phyloP scores from a whole-genome alignment of 2,329 filamentous ascomycete genomes.

The Aquanectria penicillioides region DNA sequence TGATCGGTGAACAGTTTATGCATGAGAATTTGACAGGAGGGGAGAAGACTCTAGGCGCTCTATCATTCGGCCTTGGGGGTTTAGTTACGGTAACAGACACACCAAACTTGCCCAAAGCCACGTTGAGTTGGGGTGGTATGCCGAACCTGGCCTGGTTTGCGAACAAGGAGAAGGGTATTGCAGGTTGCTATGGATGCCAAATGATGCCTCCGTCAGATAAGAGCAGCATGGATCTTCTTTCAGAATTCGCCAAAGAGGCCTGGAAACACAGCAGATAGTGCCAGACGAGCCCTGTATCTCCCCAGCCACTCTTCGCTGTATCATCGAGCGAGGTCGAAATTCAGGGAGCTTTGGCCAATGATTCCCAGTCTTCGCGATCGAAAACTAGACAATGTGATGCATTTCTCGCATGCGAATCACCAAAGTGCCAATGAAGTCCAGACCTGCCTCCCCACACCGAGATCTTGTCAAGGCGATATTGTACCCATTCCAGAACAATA shows the following conservation, averaged over 20 bases:
- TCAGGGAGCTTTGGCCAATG: too few relatives aligned
- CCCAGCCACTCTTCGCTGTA: too few relatives aligned
- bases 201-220: not conserved
- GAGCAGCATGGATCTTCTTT: not conserved
- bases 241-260: not conserved
- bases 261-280: not conserved
- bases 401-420: too few relatives aligned
- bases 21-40: slow-evolving; percentile 4
- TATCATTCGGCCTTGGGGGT: slow-evolving; percentile 5
- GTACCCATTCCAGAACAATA: too few relatives aligned
- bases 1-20: not conserved
- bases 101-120: not conserved
- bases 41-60: not conserved
- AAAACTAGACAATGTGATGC: too few relatives aligned
- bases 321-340: too few relatives aligned
- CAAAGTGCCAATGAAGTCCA: too few relatives aligned
- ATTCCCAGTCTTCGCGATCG: too few relatives aligned
- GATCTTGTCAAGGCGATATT: too few relatives aligned
- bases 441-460: too few relatives aligned
- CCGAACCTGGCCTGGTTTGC: not conserved
- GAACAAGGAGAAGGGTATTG: not conserved
- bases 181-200: not conserved
- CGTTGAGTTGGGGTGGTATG: not conserved
- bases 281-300: too few relatives aligned
- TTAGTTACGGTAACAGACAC: not conserved